These are phyloP conservation scores for Gaultheria prostrata DNA, from an alignment of 148 eudicot genomes.

Conservation along the genomic window DNA sequence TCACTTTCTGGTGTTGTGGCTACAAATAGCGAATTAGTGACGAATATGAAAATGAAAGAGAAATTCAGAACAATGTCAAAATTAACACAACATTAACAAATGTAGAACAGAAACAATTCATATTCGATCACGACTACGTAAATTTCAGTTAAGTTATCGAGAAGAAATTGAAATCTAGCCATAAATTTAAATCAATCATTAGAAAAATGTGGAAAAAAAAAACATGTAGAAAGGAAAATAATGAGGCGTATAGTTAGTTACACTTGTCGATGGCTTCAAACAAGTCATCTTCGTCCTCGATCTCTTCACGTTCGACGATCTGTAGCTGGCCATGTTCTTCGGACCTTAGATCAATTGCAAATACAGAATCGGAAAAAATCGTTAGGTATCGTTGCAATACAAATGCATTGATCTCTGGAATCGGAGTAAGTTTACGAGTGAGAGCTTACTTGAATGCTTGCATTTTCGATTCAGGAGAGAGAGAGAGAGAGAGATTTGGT, in stretches of 20 bases:
- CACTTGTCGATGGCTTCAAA: conserved; percentile 85
- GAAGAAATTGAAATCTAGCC: not conserved
- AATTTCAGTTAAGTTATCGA: not conserved
- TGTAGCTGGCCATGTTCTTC: conserved; percentile 80
- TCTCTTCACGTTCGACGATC: conserved; percentile 77
- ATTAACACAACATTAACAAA: not conserved
- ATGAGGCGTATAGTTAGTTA: conserved; percentile 18
- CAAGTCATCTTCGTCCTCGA: conserved; percentile 86
- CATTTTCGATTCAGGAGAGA: conserved; percentile 31
- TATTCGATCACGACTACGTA: not conserved
- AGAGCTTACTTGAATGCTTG: conserved; percentile 58
- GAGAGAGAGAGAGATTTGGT: conserved; percentile 9
- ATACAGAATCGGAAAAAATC: conserved; percentile 12
- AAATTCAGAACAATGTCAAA: not conserved
- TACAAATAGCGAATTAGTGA: not conserved
- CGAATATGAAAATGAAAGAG: not conserved
- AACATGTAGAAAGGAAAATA: too few relatives aligned
- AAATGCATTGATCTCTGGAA: conserved; percentile 2
- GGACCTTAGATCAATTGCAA: conserved; percentile 36
- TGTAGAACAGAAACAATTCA: not conserved
- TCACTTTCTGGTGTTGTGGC: not conserved
- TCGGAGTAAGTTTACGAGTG: not conserved
- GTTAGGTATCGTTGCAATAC: not conserved
- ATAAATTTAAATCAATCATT: not conserved
- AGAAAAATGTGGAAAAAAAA: too few relatives aligned